Conservation (phyloP, 1,284 basidiomycete species). For the Ceratobasidium sp. region DNA sequence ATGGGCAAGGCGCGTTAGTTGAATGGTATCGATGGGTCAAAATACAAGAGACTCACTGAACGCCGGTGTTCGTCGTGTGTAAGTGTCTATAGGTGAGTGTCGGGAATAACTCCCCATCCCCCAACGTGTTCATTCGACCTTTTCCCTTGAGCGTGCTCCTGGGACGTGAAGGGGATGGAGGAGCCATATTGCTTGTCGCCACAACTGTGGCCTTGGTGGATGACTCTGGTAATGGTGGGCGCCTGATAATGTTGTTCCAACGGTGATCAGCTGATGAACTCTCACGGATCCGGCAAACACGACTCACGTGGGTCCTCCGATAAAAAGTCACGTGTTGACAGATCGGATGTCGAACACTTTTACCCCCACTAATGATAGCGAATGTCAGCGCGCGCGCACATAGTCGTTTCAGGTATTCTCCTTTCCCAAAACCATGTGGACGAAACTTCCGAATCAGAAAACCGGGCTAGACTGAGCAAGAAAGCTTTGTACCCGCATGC, state of each 20-base stretch:
- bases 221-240: background rate
- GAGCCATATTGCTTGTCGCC: slow-evolving; percentile 19
- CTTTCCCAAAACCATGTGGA: too few relatives aligned
- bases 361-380: too few relatives aligned
- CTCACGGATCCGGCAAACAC: slow-evolving; percentile 19
- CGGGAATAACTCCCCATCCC: slow-evolving; percentile 21
- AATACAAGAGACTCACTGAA: slow-evolving; percentile 50
- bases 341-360: too few relatives aligned
- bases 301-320: slow-evolving; percentile 15
- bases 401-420: too few relatives aligned
- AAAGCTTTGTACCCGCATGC: background rate
- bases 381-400: too few relatives aligned
- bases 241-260: background rate
- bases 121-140: slow-evolving; percentile 14
- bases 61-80: slow-evolving; percentile 65
- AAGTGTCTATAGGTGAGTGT: slow-evolving; percentile 46
- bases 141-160: slow-evolving; percentile 21
- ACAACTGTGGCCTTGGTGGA: background rate
- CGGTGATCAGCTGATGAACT: background rate
- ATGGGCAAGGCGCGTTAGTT: background rate
- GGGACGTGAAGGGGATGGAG: background rate
- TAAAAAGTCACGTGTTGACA: too few relatives aligned
- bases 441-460: too few relatives aligned
- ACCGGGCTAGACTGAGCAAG: background rate
- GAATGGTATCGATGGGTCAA: background rate